Base-by-base conservation (phyloP, 2,329 filamentous ascomycete genomes). In the Botryotinia narcissicola region DNA sequence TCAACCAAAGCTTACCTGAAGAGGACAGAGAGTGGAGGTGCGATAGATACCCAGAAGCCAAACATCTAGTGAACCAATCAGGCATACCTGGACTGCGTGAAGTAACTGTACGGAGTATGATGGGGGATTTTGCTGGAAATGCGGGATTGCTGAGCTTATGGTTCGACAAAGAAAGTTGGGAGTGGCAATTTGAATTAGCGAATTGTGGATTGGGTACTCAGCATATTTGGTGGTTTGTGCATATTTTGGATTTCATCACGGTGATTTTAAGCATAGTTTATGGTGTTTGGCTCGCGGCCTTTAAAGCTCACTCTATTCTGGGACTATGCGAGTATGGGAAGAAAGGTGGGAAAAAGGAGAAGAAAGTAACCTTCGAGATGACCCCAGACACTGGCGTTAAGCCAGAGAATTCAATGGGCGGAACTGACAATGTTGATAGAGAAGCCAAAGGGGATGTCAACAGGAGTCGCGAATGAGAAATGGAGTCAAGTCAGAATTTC, bases 81-180 rank as follows among this genome's bases (percentile, higher is more conserved):
- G 84, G 83, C 7, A 77, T 88, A 4, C 89, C 92, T 0, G 92
- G 92, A 0, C 85, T 98, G 9, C 87, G 95, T 42, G 96, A 99
- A 83, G 90, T 98, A 76, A 99, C 96, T 0, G 92, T 99, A 3
- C 90, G 95, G 74, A 97, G 94, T 82, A 98, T 99, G 94, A 99
- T 99, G 96, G 96, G 96, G 73, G 93, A 93, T 73, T 99, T 92
- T 82, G 91, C 90, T n/a, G 96, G 96, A 32, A 96, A 98, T 81
- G 94, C 94, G 0, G 96, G 94, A 0, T 85, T 99, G 60, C 83
- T 99, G 59, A 96, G 92, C 75, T 87, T 93, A 0, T 99, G 95
- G 95, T 98, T 95, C 80, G 93, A 98, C 81, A 82, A 88, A 73
- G 84, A 86, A 3, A 82, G 83, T 1, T 91, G 89, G 85, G 89